These are phyloP conservation scores for Chlorella sp. DNA, from an alignment of 139 green algal species.

Conservation along the genomic window DNA sequence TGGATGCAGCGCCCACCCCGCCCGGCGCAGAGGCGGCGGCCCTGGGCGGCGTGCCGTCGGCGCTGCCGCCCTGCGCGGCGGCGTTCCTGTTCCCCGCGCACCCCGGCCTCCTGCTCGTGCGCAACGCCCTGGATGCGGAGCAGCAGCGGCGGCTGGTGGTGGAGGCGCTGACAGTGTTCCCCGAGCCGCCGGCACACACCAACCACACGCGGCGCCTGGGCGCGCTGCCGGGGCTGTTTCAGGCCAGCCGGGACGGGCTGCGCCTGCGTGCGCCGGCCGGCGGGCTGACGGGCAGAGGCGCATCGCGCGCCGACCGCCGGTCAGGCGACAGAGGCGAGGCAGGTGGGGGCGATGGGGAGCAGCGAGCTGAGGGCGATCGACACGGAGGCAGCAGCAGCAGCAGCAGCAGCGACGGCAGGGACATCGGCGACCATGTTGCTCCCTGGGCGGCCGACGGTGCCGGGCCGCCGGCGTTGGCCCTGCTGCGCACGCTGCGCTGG, in stretches of 20 bases:
- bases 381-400: background rate
- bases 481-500: slow-evolving; percentile 86
- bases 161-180: slow-evolving; percentile 40
- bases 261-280: slow-evolving; percentile 7
- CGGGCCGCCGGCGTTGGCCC: slow-evolving; percentile 35
- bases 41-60: background rate
- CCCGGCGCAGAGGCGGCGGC: background rate
- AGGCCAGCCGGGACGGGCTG: slow-evolving; percentile 47
- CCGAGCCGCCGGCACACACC: slow-evolving; percentile 58
- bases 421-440: slow-evolving; percentile 58
- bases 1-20: background rate
- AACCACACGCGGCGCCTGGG: slow-evolving; percentile 53
- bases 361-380: no score
- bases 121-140: slow-evolving; percentile 27
- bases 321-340: no score
- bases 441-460: background rate
- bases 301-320: no score
- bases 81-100: slow-evolving; percentile 25
- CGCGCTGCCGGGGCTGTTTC: slow-evolving; percentile 47
- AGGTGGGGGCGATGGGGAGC: no score
- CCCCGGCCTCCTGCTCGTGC: slow-evolving; percentile 59
- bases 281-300: no score
- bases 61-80: slow-evolving; percentile 3
- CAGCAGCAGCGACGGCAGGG: slow-evolving; percentile 27
- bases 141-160: slow-evolving; percentile 45